Base-by-base conservation (phyloP, 352 stramenopile species). In the Sclerospora graminicola region DNA sequence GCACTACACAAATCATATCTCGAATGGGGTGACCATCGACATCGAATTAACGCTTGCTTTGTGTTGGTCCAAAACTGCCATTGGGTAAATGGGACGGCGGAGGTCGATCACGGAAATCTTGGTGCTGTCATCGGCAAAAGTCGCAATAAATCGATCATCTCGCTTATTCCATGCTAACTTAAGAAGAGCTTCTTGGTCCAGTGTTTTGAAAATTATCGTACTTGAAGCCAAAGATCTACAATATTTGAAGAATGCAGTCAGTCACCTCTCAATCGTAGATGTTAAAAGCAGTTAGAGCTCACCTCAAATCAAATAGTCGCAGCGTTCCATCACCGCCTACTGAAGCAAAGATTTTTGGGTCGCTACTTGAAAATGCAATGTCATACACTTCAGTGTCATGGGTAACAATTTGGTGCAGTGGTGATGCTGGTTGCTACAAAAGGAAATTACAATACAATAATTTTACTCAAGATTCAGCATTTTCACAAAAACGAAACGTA, bases 361-460 rank as follows among this genome's bases (percentile, higher is more conserved):
- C 92, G 13, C 93, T 74, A n/a, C 93, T 73, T 4, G 91, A 94
- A 48, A 98, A 99, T 9, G 93, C 87, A 16, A 98, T 88, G 69
- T 99, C 96, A 61, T 98, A 99, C 2, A 99, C 96, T 66, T 99
- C 96, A 29, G 94, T 90, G 51, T 99, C 96, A 57, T 99, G 96
- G 8, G 96, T 92, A 53, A 98, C 97, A 40, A 99, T 91, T 73
- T 99, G 94, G 29, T 97, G 96, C 47, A 72, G 87, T 1, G 77
- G 75, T 8, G 51, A 59, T 5, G 60, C 69, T 20, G 66, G 51
- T 52, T 87, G 60, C 78, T 92, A 18, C 24, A 16, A 28, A 0
- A 7, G 6, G 3, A 26, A 26, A 26, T 26, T 26, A 6, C 3
- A 26, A 7, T 26, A 26, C 3, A 7, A 7, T 26, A 7, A 26